Evolutionary conservation across 1,284 basidiomycete species (phyloP), one percentile per base, ranked within the genome.

Genomic region (Trichosporon asahii): DNA sequence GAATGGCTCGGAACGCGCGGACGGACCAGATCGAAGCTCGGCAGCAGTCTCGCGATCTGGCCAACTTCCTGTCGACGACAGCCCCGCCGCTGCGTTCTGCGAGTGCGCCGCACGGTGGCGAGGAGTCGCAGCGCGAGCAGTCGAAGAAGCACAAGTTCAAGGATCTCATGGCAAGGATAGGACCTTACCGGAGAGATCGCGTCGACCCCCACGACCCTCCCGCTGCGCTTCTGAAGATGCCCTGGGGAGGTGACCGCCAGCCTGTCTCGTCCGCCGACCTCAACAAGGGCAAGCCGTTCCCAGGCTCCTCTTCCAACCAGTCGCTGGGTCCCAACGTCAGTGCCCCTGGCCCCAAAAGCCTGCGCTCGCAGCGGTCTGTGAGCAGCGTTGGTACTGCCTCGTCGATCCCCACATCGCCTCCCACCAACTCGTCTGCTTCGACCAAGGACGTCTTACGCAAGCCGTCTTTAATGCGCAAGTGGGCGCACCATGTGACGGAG

Each of bases 1-100:
- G 68, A 29, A 25, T 23, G 18, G 57, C 57, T 12, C 53, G 44
- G 27, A 49, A 65, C 18, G 11, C 27, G 2, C 71, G 71, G 6
- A 61, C 66, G 1, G 71, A 72, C 1, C 68, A 35, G 9, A 2
- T 57, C 12, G 66, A 65, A 18, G 12, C 29, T 23, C 66, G 65
- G 2, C 33, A 7, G n/a, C 67, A 67, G n/a, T 76, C 78, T 12
- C 78, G 77, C 33, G 82, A 83, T 27, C 70, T 83, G 35, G 79
- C 79, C 0, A 78, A 79, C 46, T 83, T 83, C 66, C 74, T 83
- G 64, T 73, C 74, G 21, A 72, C 70, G 11, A 78, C 77, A 0
- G 70, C 77, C 0, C 80, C 82, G 9, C 49, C 67, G 4, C 57
- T 31, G 27, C 57, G 57, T 21, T 61, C 57, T 11, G 57, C 57